Evolutionary conservation across 2,329 filamentous ascomycete genomes (phyloP), one percentile per base, ranked within the genome.

Genomic region (Cryphonectria naterciae): DNA sequence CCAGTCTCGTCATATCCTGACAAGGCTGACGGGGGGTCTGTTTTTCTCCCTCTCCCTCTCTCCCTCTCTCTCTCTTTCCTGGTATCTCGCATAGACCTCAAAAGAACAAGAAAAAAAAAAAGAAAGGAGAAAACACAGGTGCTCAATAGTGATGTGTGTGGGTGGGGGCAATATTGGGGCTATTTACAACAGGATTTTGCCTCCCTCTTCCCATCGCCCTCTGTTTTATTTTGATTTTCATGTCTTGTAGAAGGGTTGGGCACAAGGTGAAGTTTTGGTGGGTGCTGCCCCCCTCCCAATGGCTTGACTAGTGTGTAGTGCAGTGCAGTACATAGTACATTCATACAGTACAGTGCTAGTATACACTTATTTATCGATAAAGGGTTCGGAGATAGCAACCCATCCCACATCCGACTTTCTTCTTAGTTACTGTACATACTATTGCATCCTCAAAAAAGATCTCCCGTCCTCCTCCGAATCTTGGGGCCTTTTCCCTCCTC

Each of bases 301-400:
- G 43, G 41, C 15, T 19, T 22, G 4, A 32, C 4, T 22, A 46
- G 17, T 39, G 37, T 39, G 19, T n/a, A n/a, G 46, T n/a, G 7
- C 22, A 19, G 32, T 32, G 32, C 32, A 32, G 32, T 46, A 46
- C 41, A 43, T 43, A 43, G 1, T n/a, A n/a, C n/a, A n/a, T n/a
- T n/a, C n/a, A n/a, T n/a, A n/a, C n/a, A n/a, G n/a, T n/a, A n/a
- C n/a, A n/a, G n/a, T n/a, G n/a, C n/a, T 19, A 22, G 15, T 11
- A 10, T 39, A 39, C 37, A 19, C 19, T 4, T 35, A 19, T 22
- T 62, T 62, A 62, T 62, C 60, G 60, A 62, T 62, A 62, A 62
- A 62, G 35, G 60, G 25, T 22, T 62, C 60, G 60, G 60, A 62
- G 60, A 62, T 62, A 62, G n/a, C 35, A 25, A 37, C 7, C 58